These are phyloP conservation scores for Hydnomerulius pinastri DNA, from an alignment of 768 basidiomycete species.

Conservation along the genomic window DNA sequence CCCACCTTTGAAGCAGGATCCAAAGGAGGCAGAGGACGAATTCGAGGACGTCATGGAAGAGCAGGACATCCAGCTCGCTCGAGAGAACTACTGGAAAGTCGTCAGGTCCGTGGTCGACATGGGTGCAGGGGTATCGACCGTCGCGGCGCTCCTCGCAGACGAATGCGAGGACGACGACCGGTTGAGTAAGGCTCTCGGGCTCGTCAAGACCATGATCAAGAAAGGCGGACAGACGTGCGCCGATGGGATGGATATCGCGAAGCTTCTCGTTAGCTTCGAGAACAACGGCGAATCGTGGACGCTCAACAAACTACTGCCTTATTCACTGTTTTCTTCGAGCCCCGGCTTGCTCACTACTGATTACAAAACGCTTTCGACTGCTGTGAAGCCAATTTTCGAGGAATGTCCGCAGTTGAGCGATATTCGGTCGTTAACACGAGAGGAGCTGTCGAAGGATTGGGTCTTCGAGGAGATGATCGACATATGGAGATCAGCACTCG, in stretches of 20 bases:
- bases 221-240: constrained; percentile 52
- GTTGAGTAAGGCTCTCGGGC: constrained; percentile 46
- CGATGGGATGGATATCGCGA: constrained; percentile 57
- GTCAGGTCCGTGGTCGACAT: constrained; percentile 56
- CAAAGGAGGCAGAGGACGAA: constrained; percentile 27
- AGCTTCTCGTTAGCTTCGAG: constrained; percentile 40
- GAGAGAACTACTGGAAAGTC: constrained; percentile 48
- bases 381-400: constrained; percentile 54
- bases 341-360: constrained; percentile 59
- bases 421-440: constrained; percentile 54
- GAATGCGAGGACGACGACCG: constrained; percentile 40
- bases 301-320: constrained; percentile 49
- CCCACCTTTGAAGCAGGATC: constrained; percentile 36
- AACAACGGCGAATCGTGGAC: constrained; percentile 44
- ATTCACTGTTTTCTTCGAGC: constrained; percentile 54
- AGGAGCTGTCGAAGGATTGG: constrained; percentile 56
- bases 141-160: constrained; percentile 54
- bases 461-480: constrained; percentile 53
- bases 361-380: constrained; percentile 45
- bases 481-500: constrained; percentile 53
- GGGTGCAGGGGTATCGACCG: constrained; percentile 56
- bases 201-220: constrained; percentile 58
- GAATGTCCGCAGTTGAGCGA: constrained; percentile 55
- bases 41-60: constrained; percentile 16
- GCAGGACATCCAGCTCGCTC: constrained; percentile 28